These are phyloP conservation scores for Termitomyces sp. DNA, from an alignment of 768 basidiomycete species.

Conservation along the genomic window DNA sequence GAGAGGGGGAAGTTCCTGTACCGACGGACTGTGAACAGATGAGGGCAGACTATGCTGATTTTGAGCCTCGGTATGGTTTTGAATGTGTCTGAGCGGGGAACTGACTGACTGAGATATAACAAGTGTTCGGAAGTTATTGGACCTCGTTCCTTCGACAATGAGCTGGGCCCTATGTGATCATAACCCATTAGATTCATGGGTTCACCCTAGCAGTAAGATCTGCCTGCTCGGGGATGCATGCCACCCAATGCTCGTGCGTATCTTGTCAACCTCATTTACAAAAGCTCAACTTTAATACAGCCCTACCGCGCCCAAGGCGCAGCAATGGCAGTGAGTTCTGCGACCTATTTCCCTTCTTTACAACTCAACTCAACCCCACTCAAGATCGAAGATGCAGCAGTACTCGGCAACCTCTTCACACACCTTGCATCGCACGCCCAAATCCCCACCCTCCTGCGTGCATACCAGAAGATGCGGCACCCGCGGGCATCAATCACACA, in stretches of 20 bases:
- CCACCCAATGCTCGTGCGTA: conserved; percentile 55
- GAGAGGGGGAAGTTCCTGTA: conserved; percentile 39
- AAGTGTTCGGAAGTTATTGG: conserved; percentile 44
- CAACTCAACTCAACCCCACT: conserved; percentile 12
- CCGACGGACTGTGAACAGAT: conserved; percentile 43
- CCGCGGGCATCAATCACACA: conserved; percentile 49
- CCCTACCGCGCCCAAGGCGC: conserved; percentile 56
- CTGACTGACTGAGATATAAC: neutral
- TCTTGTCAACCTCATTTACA: neutral
- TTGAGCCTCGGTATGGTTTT: conserved; percentile 41
- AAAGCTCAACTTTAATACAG: conserved; percentile 20
- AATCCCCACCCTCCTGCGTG: conserved; percentile 38
- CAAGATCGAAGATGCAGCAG: conserved; percentile 49
- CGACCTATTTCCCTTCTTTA: neutral
- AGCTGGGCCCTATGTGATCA: conserved; percentile 50
- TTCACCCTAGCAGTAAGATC: conserved; percentile 40
- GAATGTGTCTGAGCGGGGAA: neutral
- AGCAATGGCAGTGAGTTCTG: conserved; percentile 43
- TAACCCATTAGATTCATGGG: conserved; percentile 44
- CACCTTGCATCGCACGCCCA: conserved; percentile 40
- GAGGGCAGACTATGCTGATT: conserved; percentile 41
- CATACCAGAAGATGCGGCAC: conserved; percentile 52
- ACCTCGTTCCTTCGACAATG: conserved; percentile 41
- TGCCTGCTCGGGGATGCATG: conserved; percentile 53
- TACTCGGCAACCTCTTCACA: conserved; percentile 50